These are phyloP conservation scores for Blastocrithidia nonstop DNA, from an alignment of 208 protist genomes.

Conservation along the genomic window DNA sequence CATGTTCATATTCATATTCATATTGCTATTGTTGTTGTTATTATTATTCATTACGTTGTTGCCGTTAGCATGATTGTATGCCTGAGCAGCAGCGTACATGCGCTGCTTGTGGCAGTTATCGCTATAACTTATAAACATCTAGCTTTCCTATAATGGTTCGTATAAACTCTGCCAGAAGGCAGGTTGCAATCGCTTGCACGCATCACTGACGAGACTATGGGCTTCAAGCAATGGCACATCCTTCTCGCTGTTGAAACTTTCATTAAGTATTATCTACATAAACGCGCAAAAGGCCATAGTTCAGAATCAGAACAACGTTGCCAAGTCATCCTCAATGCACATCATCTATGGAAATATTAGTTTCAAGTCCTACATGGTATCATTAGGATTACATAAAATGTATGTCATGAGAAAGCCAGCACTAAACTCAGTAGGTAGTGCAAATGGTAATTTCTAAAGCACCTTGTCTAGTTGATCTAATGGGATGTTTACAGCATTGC, in stretches of 20 bases:
- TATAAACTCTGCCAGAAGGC: conserved; percentile 7
- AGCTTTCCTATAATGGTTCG: not conserved
- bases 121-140: too few species aligned
- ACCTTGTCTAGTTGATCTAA: conserved; percentile 31
- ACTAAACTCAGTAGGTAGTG: conserved; percentile 52
- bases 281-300: conserved; percentile 39
- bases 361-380: conserved; percentile 30
- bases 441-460: conserved; percentile 42
- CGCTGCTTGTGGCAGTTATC: too few species aligned
- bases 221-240: conserved; percentile 16
- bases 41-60: too few species aligned
- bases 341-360: conserved; percentile 41
- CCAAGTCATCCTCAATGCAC: conserved; percentile 38
- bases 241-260: conserved; percentile 11
- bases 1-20: too few species aligned
- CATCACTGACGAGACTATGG: conserved; percentile 14
- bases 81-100: too few species aligned
- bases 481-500: conserved; percentile 23
- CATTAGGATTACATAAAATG: conserved; percentile 40
- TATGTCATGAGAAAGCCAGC: conserved; percentile 64
- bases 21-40: too few species aligned
- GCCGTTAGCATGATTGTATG: too few species aligned
- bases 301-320: conserved; percentile 75
- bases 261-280: conserved; percentile 16
- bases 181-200: conserved; percentile 20